Percentiles rank a stretch among this genome's conserved stretches.
These are phyloP conservation scores for Truncatella angustata DNA, from an alignment of 2,329 filamentous ascomycete genomes.

Conservation along the genomic window DNA sequence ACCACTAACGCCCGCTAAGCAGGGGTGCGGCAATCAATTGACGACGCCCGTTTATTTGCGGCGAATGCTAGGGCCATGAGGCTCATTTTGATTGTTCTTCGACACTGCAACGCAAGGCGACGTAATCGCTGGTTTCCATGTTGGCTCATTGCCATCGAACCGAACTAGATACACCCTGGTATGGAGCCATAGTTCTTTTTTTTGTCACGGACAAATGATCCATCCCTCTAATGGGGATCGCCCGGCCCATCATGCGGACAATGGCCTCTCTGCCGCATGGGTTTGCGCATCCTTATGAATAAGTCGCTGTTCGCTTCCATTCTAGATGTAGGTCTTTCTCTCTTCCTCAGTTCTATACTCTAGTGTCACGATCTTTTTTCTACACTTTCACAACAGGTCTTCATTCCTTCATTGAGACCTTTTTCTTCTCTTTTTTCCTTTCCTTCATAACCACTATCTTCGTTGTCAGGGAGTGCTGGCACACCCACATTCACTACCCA, in stretches of 20 bases:
- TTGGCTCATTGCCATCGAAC: too few relatives aligned
- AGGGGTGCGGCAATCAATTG: conserved; percentile 2
- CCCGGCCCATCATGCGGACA: neutral
- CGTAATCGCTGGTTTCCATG: neutral
- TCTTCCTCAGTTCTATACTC: conserved; percentile 8
- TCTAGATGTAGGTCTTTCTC: neutral
- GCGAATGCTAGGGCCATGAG: neutral
- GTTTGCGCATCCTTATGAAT: neutral
- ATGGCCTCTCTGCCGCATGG: neutral
- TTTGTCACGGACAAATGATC: neutral
- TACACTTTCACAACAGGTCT: neutral
- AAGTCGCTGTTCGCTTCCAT: neutral
- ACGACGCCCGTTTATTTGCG: conserved; percentile 7
- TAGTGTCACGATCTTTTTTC: neutral
- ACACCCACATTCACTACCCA: neutral
- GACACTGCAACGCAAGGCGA: too few relatives aligned
- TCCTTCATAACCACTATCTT: neutral
- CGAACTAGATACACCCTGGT: too few relatives aligned
- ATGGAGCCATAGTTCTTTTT: neutral
- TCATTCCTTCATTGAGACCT: conserved; percentile 2
- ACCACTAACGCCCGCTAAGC: conserved; percentile 1
- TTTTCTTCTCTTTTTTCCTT: conserved; percentile 1
- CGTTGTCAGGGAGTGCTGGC: conserved; percentile 6
- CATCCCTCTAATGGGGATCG: neutral
- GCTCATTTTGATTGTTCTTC: conserved; percentile 5